Percentiles rank a stretch among this genome's conserved stretches.
Evolutionary conservation across 2,329 filamentous ascomycete genomes (phyloP).

Genomic region (Nigrograna mackinnonii): DNA sequence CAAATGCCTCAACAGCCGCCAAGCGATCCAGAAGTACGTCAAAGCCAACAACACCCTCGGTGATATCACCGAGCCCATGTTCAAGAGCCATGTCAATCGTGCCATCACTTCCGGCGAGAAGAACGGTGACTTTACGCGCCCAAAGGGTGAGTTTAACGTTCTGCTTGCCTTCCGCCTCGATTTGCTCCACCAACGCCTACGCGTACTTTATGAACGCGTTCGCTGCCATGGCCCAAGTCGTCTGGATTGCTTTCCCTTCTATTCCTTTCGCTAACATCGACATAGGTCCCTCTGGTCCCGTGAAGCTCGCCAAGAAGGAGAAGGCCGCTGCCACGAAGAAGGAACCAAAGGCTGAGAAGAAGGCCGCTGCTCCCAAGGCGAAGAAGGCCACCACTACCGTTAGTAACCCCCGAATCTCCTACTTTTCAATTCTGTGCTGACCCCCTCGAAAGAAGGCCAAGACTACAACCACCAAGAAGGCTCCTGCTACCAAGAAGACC

Average conservation of each 20-base stretch:
- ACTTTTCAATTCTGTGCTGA: neutral
- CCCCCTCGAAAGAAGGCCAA: constrained; percentile 27
- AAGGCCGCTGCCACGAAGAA: constrained; percentile 32
- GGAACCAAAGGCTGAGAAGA: constrained; percentile 25
- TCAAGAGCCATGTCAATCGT: constrained; percentile 82
- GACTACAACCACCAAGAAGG: constrained; percentile 25
- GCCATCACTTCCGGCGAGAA: constrained; percentile 81
- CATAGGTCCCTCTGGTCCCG: constrained; percentile 85
- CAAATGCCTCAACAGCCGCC: constrained; percentile 58
- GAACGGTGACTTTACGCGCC: constrained; percentile 83
- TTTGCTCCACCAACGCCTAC: too few relatives aligned
- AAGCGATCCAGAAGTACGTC: constrained; percentile 77
- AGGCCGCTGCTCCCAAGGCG: constrained; percentile 19
- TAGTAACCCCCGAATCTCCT: constrained; percentile 5
- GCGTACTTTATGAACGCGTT: too few relatives aligned
- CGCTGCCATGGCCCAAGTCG: too few relatives aligned
- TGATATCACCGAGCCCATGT: constrained; percentile 57
- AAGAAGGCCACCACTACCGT: constrained; percentile 31
- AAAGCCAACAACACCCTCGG: constrained; percentile 70
- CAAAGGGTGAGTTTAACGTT: constrained; percentile 72
- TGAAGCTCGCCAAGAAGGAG: constrained; percentile 89
- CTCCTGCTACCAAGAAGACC: constrained; percentile 16
- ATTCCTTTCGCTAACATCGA: constrained; percentile 20
- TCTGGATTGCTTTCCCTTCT: neutral
- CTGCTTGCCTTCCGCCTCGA: too few relatives aligned